phyloP scores from a whole-genome alignment of 2,329 filamentous ascomycete species.

The Colletotrichum brevisporum region DNA sequence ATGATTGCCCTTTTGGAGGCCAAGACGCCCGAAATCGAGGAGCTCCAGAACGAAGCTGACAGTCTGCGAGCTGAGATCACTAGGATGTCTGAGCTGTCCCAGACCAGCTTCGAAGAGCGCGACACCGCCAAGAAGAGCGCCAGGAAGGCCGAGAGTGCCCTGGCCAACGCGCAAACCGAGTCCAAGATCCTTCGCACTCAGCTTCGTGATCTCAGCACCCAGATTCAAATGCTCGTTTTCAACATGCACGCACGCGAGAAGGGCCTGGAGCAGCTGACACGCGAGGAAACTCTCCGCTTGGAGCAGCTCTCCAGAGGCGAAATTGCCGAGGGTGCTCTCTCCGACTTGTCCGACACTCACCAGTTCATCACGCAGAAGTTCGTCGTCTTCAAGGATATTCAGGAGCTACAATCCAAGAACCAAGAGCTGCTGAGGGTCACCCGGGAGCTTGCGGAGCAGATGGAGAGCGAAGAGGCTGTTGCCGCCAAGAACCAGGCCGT shows the following conservation, averaged over 20 bases:
- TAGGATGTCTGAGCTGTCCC: slow-evolving; percentile 87
- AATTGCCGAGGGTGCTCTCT: slow-evolving; percentile 76
- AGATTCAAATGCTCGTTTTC: slow-evolving; percentile 91
- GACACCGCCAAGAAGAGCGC: slow-evolving; percentile 84
- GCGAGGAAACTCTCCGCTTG: slow-evolving; percentile 81
- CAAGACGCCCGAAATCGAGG: slow-evolving; percentile 89
- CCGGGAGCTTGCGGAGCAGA: slow-evolving; percentile 86
- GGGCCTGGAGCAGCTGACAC: slow-evolving; percentile 78
- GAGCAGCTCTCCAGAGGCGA: slow-evolving; percentile 84
- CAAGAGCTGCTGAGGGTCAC: slow-evolving; percentile 85
- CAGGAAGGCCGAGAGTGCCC: slow-evolving; percentile 82
- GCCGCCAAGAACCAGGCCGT: slow-evolving; percentile 74
- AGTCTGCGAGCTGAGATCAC: slow-evolving; percentile 84
- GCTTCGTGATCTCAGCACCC: slow-evolving; percentile 88
- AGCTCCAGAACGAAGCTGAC: slow-evolving; percentile 85
- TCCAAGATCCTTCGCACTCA: slow-evolving; percentile 86
- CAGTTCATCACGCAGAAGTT: slow-evolving; percentile 90
- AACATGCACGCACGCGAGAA: slow-evolving; percentile 87
- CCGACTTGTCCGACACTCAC: slow-evolving; percentile 87
- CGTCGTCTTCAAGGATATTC: slow-evolving; percentile 89
- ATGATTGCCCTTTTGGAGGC: slow-evolving; percentile 88
- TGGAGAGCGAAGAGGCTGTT: slow-evolving; percentile 91
- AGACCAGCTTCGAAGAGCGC: slow-evolving; percentile 84
- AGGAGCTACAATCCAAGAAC: slow-evolving; percentile 90
- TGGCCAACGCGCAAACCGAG: slow-evolving; percentile 76